phyloP scores from a whole-genome alignment of 2,329 filamentous ascomycete genomes.

The Macroventuria anomochaeta region DNA sequence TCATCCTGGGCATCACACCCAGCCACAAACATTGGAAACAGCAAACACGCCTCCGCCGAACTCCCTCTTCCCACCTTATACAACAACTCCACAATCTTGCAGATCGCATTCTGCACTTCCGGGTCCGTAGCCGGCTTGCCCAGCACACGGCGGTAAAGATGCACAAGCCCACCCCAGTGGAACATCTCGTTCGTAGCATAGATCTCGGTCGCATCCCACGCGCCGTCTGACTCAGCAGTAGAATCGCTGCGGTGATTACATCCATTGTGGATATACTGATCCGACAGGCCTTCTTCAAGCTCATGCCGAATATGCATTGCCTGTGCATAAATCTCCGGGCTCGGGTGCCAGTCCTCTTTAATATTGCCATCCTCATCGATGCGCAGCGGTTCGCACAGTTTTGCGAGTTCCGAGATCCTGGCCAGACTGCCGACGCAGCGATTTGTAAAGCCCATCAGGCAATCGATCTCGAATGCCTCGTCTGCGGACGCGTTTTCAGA shows the following conservation, averaged over 20 bases:
- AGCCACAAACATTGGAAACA: conserved; percentile 85
- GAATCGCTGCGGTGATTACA: conserved; percentile 51
- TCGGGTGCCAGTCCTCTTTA: conserved; percentile 64
- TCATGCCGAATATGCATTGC: conserved; percentile 68
- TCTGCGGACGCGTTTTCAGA: conserved; percentile 57
- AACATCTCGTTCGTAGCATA: conserved; percentile 77
- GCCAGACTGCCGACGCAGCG: conserved; percentile 74
- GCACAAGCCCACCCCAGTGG: conserved; percentile 78
- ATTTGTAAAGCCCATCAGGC: conserved; percentile 79
- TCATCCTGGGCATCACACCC: conserved; percentile 72
- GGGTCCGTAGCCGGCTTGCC: conserved; percentile 63
- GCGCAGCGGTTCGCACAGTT: conserved; percentile 70
- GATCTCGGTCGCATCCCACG: conserved; percentile 69
- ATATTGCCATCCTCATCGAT: conserved; percentile 62
- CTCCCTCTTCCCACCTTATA: conserved; percentile 68
- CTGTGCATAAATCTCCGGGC: conserved; percentile 58
- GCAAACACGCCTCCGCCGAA: conserved; percentile 73
- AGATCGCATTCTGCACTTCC: conserved; percentile 68
- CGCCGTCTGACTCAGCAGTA: conserved; percentile 45
- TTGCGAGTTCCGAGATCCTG: conserved; percentile 73
- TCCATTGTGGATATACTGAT: conserved; percentile 47
- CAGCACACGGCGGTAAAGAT: conserved; percentile 76
- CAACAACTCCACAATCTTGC: conserved; percentile 68
- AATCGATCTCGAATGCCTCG: conserved; percentile 75
- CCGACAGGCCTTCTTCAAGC: conserved; percentile 61